Percentiles rank a stretch among this genome's conserved stretches.
Conservation (phyloP, 148 eudicot genomes). For the Camellia granthamiana region DNA sequence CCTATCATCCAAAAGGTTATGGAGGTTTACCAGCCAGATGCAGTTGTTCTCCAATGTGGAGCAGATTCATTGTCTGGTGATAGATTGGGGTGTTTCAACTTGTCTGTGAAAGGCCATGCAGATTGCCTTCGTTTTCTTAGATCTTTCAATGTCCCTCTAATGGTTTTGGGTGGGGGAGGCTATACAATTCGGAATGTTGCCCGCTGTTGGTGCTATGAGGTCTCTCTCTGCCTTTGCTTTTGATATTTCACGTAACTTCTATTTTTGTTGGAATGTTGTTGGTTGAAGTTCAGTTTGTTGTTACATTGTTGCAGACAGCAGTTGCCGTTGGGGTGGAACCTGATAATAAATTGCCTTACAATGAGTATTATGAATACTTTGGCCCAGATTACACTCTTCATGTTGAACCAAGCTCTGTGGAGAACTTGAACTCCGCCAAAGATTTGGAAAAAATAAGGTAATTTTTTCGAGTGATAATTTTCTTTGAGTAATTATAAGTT, state of each 20-base stretch:
- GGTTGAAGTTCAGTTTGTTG: conserved; percentile 8
- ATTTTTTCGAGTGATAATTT: background rate
- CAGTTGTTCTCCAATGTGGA: conserved; percentile 93
- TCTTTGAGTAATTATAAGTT: background rate
- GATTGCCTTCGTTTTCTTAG: conserved; percentile 84
- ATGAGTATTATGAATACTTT: conserved; percentile 81
- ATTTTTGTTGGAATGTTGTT: background rate
- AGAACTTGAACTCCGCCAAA: conserved; percentile 64
- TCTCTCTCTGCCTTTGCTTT: conserved; percentile 19
- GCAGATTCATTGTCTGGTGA: conserved; percentile 97
- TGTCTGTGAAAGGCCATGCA: conserved; percentile 94
- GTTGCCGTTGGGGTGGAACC: conserved; percentile 94
- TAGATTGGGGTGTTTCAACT: conserved; percentile 87
- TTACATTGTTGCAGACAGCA: conserved; percentile 59
- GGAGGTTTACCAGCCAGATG: conserved; percentile 93
- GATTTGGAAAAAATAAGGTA: conserved; percentile 88
- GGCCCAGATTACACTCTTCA: conserved; percentile 91
- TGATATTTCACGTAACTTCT: background rate
- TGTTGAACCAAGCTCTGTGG: conserved; percentile 67
- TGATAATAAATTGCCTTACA: conserved; percentile 83
- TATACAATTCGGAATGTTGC: conserved; percentile 92
- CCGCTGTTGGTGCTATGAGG: conserved; percentile 99
- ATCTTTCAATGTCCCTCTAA: conserved; percentile 89
- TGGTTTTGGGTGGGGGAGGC: conserved; percentile 98
- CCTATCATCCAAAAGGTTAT: conserved; percentile 81